These are phyloP conservation scores for Thalassiosira exigua DNA, from an alignment of 352 stramenopile species.

Conservation along the genomic window DNA sequence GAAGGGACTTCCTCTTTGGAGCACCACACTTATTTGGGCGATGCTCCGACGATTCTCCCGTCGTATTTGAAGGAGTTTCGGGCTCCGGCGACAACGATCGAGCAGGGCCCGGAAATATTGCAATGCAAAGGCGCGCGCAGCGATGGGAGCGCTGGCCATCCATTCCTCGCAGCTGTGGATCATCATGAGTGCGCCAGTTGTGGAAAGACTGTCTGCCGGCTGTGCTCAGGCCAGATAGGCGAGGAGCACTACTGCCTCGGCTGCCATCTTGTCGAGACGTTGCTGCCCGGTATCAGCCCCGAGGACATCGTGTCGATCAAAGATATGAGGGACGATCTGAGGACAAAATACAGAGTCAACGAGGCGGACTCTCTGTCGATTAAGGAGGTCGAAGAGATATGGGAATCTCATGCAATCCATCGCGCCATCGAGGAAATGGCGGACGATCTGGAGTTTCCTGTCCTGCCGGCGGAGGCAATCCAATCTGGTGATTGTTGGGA, in stretches of 20 bases:
- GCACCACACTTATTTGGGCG: not conserved
- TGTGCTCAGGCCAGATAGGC: not conserved
- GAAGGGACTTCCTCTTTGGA: not conserved
- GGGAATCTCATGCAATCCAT: slow-evolving; percentile 3
- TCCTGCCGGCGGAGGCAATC: slow-evolving; percentile 6
- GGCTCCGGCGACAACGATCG: not conserved
- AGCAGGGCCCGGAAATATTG: not conserved
- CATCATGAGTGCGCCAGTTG: not conserved
- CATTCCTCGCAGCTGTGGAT: not conserved
- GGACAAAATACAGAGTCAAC: not conserved
- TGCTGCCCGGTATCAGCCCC: not conserved
- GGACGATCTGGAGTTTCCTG: slow-evolving; percentile 16
- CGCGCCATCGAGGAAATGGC: not conserved
- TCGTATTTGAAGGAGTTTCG: not conserved
- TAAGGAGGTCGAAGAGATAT: slow-evolving; percentile 8
- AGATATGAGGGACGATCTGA: slow-evolving; percentile 5
- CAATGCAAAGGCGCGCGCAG: not conserved
- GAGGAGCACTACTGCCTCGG: not conserved
- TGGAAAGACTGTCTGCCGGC: not conserved
- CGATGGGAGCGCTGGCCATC: not conserved
- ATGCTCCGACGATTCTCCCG: not conserved
- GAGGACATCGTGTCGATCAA: not conserved
- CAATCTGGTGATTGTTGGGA: slow-evolving; percentile 9
- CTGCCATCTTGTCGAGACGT: not conserved
- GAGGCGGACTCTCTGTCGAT: not conserved